Evolutionary conservation across 352 stramenopile genomes (phyloP).

Genomic region (Globisporangium middletonii): DNA sequence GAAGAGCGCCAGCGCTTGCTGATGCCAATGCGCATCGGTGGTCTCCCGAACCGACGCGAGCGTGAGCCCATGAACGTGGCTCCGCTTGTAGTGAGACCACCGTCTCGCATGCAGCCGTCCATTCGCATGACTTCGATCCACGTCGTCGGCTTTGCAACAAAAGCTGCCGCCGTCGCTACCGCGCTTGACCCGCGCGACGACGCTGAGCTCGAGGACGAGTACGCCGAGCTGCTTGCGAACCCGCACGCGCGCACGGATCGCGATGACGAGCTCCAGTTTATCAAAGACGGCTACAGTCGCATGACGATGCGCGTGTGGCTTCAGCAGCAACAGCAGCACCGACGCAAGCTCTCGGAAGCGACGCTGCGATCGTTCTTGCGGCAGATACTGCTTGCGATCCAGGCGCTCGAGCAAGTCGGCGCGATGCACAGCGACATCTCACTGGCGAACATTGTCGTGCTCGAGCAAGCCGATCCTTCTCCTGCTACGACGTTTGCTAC

Average conservation of each 20-base stretch:
- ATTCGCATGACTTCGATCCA: slow-evolving; percentile 6
- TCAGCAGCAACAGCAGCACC: slow-evolving; percentile 11
- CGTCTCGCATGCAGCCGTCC: background rate
- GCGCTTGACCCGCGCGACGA: slow-evolving; percentile 1
- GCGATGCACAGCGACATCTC: slow-evolving; percentile 49
- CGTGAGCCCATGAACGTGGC: background rate
- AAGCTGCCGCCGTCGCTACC: background rate
- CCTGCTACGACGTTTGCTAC: too few relatives aligned
- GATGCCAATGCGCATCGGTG: slow-evolving; percentile 1
- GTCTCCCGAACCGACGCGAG: background rate
- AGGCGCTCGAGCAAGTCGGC: slow-evolving; percentile 40
- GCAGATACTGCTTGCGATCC: slow-evolving; percentile 55
- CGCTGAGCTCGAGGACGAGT: slow-evolving; percentile 4
- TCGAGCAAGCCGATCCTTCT: slow-evolving; percentile 1
- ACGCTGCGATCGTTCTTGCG: slow-evolving; percentile 47
- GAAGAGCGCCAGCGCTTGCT: slow-evolving; percentile 17
- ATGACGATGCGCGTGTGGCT: slow-evolving; percentile 43
- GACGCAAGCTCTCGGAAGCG: slow-evolving; percentile 22
- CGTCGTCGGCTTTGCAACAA: background rate
- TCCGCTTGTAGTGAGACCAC: background rate
- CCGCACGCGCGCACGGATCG: slow-evolving; percentile 1
- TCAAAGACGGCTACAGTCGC: slow-evolving; percentile 22
- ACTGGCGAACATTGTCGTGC: slow-evolving; percentile 46
- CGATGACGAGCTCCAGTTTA: slow-evolving; percentile 10
- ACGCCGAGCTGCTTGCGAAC: slow-evolving; percentile 5